phyloP scores from a whole-genome alignment of 2,329 filamentous ascomycete species.

The Huntiella savannae region DNA sequence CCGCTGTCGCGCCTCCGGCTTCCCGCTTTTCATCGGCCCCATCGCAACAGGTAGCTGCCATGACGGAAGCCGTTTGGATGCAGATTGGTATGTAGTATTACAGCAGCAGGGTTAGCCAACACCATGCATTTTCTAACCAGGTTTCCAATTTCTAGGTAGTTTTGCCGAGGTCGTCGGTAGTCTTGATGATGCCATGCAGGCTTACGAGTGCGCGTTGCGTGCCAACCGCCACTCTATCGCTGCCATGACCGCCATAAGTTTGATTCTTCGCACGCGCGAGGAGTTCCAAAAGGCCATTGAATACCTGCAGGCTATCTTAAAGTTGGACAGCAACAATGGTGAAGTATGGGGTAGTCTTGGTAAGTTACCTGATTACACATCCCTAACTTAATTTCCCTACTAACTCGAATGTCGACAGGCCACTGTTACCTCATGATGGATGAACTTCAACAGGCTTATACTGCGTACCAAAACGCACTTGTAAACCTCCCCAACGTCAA shows the following conservation, averaged over 20 bases:
- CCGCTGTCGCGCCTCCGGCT: conserved; percentile 33
- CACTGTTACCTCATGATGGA: conserved; percentile 99
- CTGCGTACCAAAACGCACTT: conserved; percentile 85
- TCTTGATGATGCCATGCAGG: conserved; percentile 69
- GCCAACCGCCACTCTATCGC: conserved; percentile 77
- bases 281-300: conserved; percentile 89
- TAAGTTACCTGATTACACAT: conserved; percentile 23
- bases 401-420: conserved; percentile 31
- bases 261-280: conserved; percentile 78
- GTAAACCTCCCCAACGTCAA: conserved; percentile 67
- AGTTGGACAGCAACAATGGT: conserved; percentile 73
- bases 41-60: conserved; percentile 53
- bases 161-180: conserved; percentile 77
- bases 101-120: not conserved
- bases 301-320: conserved; percentile 76
- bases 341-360: conserved; percentile 93
- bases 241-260: conserved; percentile 86
- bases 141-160: conserved; percentile 38
- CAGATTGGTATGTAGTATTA: conserved; percentile 56
- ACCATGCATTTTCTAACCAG: not conserved
- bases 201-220: conserved; percentile 76
- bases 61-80: conserved; percentile 83
- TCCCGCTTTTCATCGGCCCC: conserved; percentile 27
- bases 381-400: not conserved
- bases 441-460: conserved; percentile 88